A percentile compares a stretch with the other conserved stretches of the same genome.
These are phyloP conservation scores for Picea glauca DNA, from an alignment of 75 land plant species.

Conservation along the genomic window DNA sequence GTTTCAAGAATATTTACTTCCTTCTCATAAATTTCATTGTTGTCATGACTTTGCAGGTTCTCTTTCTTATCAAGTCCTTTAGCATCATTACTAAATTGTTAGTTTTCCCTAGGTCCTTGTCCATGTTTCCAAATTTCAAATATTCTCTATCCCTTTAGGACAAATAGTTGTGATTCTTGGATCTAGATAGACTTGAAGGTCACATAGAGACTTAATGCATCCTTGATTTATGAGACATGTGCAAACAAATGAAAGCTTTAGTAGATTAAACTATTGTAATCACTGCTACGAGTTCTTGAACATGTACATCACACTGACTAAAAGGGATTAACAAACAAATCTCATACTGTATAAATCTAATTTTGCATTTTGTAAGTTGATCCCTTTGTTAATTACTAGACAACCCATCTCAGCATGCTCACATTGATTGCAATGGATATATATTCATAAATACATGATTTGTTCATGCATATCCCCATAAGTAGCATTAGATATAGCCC, in stretches of 20 bases:
- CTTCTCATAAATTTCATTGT: conserved; percentile 79
- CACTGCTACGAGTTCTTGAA: background rate
- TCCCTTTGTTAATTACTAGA: background rate
- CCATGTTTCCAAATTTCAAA: conserved; percentile 53
- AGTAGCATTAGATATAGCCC: conserved; percentile 83
- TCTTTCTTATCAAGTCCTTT: conserved; percentile 81
- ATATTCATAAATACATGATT: conserved; percentile 16
- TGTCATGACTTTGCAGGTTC: conserved; percentile 69
- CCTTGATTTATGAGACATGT: conserved; percentile 57
- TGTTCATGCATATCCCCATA: conserved; percentile 69
- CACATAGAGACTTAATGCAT: conserved; percentile 68
- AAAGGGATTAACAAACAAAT: background rate
- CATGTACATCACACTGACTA: background rate
- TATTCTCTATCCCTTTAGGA: conserved; percentile 63
- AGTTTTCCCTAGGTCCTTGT: conserved; percentile 36
- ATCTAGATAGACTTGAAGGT: conserved; percentile 49
- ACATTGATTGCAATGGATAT: background rate
- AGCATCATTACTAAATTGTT: conserved; percentile 68
- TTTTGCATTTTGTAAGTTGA: background rate
- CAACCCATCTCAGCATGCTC: background rate
- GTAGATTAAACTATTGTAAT: too few relatives aligned
- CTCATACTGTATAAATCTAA: background rate
- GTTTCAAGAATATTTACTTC: conserved; percentile 69
- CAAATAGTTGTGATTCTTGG: conserved; percentile 51
- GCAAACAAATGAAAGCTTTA: background rate